Evolutionary conservation across 192 early-diverging fungal genomes (phyloP), one percentile per base, ranked within the genome.

Genomic region (Backusella sp.): DNA sequence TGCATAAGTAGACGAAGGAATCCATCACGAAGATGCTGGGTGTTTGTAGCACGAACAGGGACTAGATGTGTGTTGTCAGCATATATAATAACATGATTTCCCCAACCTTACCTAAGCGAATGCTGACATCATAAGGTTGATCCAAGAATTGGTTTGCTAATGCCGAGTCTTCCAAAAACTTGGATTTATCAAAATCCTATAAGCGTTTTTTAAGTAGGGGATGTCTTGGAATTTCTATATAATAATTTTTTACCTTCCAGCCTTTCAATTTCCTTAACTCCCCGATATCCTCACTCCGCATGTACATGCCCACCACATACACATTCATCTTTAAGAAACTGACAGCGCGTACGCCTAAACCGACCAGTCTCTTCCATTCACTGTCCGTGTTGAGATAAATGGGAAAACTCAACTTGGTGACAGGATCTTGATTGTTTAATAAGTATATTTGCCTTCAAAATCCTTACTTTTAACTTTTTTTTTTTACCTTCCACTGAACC

Each of bases 1-100:
- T 85, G 77, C 11, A 83, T 72, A 59, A 90, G 73, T 17, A 82
- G 75, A 1, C 83, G 75, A 5, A 86, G 81, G 56, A 90, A 90
- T 0, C 88, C 88, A 73, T 90, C 88, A 5, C 88, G 81, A n/a
- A 90, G 70, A 77, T 90, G 88, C 21, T 83, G 84, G 0, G 82
- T 86, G 49, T 85, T 85, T 1, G 88, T 88, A 30, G 82, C 70
- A 35, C 79, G 76, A 28, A 82, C 82, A 35, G 88, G 87, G 0
- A 79, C 87, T 75, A 6, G 2, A 28, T 59, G 6, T 28, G 28
- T 62, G 12, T 28, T 28, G n/a, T 19, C 21, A 56, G 8, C 3
- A 21, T 1, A 32, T 6, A 28, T 28, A 76, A 41, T 68, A 21
- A 15, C 0, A 44, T 44, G 14, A 73, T 39, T 28, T 28, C 28